phyloP scores from a whole-genome alignment of 2,329 filamentous ascomycete genomes.

The Dothideomycetes sp. region DNA sequence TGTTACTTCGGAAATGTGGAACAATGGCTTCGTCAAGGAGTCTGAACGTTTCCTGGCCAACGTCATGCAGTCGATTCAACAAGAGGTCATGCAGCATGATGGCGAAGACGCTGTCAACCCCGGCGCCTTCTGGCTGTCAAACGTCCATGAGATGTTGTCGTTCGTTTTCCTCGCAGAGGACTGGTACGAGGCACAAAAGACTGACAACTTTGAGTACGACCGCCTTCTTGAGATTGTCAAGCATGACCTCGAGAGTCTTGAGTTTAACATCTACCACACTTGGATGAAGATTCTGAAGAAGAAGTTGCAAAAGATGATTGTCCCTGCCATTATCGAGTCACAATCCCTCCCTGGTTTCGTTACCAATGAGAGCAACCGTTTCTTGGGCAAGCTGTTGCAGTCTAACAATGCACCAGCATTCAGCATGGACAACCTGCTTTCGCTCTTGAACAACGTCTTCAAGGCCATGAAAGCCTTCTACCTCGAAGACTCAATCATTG shows the following conservation, averaged over 20 bases:
- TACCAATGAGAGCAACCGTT: conserved; percentile 95
- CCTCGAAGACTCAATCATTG: conserved; percentile 91
- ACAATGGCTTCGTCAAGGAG: conserved; percentile 99
- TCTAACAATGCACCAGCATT: conserved; percentile 87
- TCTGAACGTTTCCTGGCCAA: conserved; percentile 97
- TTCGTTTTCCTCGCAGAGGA: conserved; percentile 98
- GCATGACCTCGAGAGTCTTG: conserved; percentile 93
- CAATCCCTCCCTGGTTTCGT: conserved; percentile 97
- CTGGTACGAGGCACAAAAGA: conserved; percentile 99
- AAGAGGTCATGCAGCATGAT: conserved; percentile 98
- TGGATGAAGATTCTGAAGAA: conserved; percentile 99
- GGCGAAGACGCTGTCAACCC: conserved; percentile 95
- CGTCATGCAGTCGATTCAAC: conserved; percentile 98
- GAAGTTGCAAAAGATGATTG: conserved; percentile 99
- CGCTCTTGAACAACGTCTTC: conserved; percentile 91
- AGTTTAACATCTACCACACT: conserved; percentile 99
- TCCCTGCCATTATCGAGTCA: conserved; percentile 97
- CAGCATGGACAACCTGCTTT: conserved; percentile 98
- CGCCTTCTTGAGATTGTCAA: conserved; percentile 96
- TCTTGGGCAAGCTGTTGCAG: conserved; percentile 92
- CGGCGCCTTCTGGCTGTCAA: conserved; percentile 96
- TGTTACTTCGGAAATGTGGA: conserved; percentile 99
- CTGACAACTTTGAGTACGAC: conserved; percentile 98
- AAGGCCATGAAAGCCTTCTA: conserved; percentile 99
- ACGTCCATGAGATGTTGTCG: conserved; percentile 98